Evolutionary conservation across 2,329 filamentous ascomycete species (phyloP).

Genomic region (Exophiala bonariae): DNA sequence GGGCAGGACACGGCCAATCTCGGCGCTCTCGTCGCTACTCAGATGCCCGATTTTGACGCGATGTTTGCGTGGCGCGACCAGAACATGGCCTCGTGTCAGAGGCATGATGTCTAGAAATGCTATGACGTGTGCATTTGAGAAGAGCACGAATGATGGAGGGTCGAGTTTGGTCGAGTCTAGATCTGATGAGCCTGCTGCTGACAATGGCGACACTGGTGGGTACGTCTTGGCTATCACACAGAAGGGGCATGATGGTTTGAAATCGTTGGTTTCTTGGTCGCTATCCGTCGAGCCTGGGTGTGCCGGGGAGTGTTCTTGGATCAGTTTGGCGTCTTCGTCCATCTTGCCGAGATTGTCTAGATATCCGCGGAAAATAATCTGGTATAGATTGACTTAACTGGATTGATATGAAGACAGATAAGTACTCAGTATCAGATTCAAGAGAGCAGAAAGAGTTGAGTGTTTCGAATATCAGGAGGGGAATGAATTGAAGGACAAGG

Average conservation of each 20-base stretch:
- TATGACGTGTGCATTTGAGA: constrained; percentile 74
- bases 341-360: neutral
- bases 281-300: neutral
- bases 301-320: neutral
- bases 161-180: constrained; percentile 22
- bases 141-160: constrained; percentile 55
- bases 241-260: constrained; percentile 51
- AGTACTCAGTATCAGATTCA: no score
- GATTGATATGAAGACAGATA: no score
- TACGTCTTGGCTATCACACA: constrained; percentile 58
- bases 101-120: constrained; percentile 95
- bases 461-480: no score
- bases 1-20: constrained; percentile 51
- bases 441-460: no score
- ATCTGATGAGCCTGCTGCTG: constrained; percentile 13
- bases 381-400: no score
- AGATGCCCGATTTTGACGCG: constrained; percentile 75
- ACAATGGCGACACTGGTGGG: constrained; percentile 35
- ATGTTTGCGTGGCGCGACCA: constrained; percentile 78
- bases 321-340: neutral
- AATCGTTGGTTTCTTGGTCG: constrained; percentile 2
- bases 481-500: no score
- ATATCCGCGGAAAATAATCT: no score
- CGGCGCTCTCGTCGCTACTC: constrained; percentile 60
- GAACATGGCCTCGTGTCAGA: constrained; percentile 76